A percentile compares a stretch with the other conserved stretches of the same genome.
Conservation (phyloP, 768 basidiomycete genomes). For the Roridomyces roridus region DNA sequence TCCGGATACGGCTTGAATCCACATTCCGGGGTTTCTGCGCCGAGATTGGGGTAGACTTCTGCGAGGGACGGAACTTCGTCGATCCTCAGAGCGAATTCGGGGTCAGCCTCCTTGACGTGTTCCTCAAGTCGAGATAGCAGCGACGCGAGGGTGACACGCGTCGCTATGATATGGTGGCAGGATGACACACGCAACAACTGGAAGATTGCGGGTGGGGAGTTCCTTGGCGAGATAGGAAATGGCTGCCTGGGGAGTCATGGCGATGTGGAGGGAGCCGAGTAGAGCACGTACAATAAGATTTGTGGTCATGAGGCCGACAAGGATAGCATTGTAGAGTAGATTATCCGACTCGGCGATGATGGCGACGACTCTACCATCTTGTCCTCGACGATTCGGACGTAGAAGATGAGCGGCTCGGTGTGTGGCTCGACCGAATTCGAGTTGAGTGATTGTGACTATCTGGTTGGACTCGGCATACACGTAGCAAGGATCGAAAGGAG, state of each 20-base stretch:
- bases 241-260: no score
- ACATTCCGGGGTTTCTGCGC: slow-evolving; percentile 22
- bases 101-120: slow-evolving; percentile 11
- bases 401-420: no score
- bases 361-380: slow-evolving; percentile 40
- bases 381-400: slow-evolving; percentile 38
- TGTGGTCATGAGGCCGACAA: slow-evolving; percentile 41
- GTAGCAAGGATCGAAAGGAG: no score
- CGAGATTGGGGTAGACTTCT: slow-evolving; percentile 36
- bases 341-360: slow-evolving; percentile 40
- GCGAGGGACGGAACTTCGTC: slow-evolving; percentile 23
- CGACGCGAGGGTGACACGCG: slow-evolving; percentile 27
- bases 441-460: slow-evolving; percentile 37
- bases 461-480: not conserved
- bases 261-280: no score
- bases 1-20: slow-evolving; percentile 12
- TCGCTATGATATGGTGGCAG: slow-evolving; percentile 38
- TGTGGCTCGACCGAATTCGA: slow-evolving; percentile 52
- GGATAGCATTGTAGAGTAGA: slow-evolving; percentile 47
- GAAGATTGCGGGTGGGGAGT: slow-evolving; percentile 38
- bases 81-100: slow-evolving; percentile 12
- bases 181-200: slow-evolving; percentile 37
- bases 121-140: slow-evolving; percentile 29
- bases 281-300: slow-evolving; percentile 38
- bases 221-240: slow-evolving; percentile 43